Percentiles rank a stretch among this genome's conserved stretches.
Conservation (phyloP, 2,329 filamentous ascomycete genomes). For the Penicillium sp. region DNA sequence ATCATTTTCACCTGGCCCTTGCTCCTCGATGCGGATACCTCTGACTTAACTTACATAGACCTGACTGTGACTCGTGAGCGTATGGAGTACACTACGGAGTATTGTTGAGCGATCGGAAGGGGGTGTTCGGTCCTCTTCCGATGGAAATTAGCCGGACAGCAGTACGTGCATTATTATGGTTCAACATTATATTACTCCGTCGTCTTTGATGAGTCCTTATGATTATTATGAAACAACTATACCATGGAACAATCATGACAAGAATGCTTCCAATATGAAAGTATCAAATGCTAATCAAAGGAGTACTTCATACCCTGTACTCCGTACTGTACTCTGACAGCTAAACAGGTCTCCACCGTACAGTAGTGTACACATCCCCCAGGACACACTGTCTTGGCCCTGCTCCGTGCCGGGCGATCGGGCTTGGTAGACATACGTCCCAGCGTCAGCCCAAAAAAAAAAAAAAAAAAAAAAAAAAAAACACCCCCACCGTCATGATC, state of each 20-base stretch:
- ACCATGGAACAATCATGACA: neutral
- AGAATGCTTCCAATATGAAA: neutral
- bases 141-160: neutral
- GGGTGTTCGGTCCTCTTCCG: slow-evolving; percentile 2
- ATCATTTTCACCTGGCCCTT: slow-evolving; percentile 2
- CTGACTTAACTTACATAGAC: slow-evolving; percentile 18
- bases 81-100: neutral
- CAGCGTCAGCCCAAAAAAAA: neutral
- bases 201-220: neutral
- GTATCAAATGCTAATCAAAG: neutral
- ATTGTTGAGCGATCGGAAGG: neutral
- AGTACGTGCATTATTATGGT: neutral
- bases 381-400: slow-evolving; percentile 12
- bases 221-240: slow-evolving; percentile 2
- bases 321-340: neutral
- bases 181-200: neutral
- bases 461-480: slow-evolving; percentile 1
- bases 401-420: slow-evolving; percentile 21
- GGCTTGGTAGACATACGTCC: slow-evolving; percentile 21
- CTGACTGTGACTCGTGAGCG: neutral
- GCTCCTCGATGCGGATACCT: slow-evolving; percentile 16
- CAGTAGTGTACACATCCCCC: slow-evolving; percentile 13
- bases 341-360: slow-evolving; percentile 3
- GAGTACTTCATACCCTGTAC: neutral
- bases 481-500: slow-evolving; percentile 18